Percentiles rank a stretch among this genome's conserved stretches.
Conservation (phyloP, 352 stramenopile genomes). For the Aphanomyces invadans region DNA sequence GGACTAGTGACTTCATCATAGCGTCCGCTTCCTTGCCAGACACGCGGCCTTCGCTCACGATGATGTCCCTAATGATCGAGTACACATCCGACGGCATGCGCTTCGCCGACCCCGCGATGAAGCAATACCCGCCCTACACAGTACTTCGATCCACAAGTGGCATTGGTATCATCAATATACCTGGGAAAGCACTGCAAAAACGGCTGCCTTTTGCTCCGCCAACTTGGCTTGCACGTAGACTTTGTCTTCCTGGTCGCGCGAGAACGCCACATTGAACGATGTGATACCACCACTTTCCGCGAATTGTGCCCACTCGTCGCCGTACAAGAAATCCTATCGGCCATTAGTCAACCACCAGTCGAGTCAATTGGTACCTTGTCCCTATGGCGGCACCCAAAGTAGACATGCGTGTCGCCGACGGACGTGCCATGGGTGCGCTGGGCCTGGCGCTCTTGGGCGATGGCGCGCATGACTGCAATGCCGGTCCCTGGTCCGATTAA, state of each 20-base stretch:
- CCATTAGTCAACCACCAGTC: neutral
- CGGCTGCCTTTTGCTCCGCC: conserved; percentile 61
- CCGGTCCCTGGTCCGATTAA: conserved; percentile 88
- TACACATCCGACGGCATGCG: conserved; percentile 89
- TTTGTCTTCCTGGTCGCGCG: conserved; percentile 81
- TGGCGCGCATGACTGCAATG: conserved; percentile 84
- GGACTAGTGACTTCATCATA: conserved; percentile 64
- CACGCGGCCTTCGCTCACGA: conserved; percentile 67
- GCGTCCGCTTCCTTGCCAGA: conserved; percentile 51
- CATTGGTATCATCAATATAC: neutral
- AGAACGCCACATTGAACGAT: conserved; percentile 83
- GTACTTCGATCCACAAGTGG: conserved; percentile 4
- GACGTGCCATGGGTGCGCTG: conserved; percentile 25
- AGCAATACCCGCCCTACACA: conserved; percentile 52
- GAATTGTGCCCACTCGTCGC: conserved; percentile 56
- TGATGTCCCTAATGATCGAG: conserved; percentile 79
- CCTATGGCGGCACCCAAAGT: conserved; percentile 85
- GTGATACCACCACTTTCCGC: conserved; percentile 46
- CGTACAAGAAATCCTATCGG: conserved; percentile 82
- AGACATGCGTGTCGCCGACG: conserved; percentile 35
- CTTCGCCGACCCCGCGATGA: conserved; percentile 86
- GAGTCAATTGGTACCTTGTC: conserved; percentile 40
- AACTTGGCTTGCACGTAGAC: conserved; percentile 89
- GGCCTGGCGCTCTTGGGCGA: conserved; percentile 75
- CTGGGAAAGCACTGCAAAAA: conserved; percentile 50